These are phyloP conservation scores for Symbiodinium natans DNA, from an alignment of 73 alveolate genomes.

Conservation along the genomic window DNA sequence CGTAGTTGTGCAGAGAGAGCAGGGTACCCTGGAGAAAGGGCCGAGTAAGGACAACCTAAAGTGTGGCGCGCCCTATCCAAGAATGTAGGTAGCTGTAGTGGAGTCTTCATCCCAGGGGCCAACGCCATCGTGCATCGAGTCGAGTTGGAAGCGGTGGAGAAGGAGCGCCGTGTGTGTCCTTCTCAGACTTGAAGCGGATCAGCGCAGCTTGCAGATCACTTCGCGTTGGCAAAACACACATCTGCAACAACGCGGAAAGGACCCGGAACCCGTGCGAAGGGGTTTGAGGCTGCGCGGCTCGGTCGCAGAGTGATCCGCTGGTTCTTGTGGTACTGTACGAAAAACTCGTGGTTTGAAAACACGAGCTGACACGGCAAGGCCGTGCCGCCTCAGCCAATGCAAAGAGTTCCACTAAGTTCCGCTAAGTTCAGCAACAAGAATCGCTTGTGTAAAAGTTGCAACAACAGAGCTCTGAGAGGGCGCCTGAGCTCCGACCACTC, in stretches of 20 bases:
- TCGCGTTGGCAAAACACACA: too few species aligned
- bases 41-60: too few species aligned
- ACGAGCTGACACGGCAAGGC: background rate
- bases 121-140: constrained; percentile 88
- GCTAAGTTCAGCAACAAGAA: too few species aligned
- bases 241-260: background rate
- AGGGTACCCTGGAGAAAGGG: too few species aligned
- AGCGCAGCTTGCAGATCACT: background rate
- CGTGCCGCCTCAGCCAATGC: too few species aligned
- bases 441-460: too few species aligned
- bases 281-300: background rate
- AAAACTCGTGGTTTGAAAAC: background rate
- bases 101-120: constrained; percentile 35
- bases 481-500: constrained; percentile 74
- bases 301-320: background rate
- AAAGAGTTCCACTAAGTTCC: background rate
- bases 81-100: too few species aligned
- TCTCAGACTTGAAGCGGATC: background rate
- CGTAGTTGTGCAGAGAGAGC: too few species aligned
- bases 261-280: constrained; percentile 6
- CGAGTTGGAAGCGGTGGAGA: constrained; percentile 76
- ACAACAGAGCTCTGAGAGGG: too few species aligned
- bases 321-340: background rate
- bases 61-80: too few species aligned
- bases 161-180: background rate